Evolutionary conservation across 345 rosid genomes (phyloP).

Genomic region (Fremontodendron californicum): DNA sequence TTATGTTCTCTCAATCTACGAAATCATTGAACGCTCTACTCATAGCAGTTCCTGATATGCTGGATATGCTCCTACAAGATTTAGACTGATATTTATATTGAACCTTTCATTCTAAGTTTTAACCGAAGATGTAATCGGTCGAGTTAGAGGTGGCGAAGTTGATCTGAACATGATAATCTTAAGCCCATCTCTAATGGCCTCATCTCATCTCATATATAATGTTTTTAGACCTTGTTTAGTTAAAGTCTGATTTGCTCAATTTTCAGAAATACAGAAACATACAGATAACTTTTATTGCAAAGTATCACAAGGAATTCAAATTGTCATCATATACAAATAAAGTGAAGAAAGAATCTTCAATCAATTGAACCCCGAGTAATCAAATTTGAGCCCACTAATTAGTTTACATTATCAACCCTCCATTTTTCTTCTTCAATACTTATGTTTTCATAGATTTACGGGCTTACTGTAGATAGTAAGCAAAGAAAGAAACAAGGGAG

Average conservation of each 20-base stretch:
- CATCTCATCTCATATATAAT: too few relatives aligned
- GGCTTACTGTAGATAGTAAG: constrained; percentile 52
- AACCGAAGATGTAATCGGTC: too few relatives aligned
- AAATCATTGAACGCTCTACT: not conserved
- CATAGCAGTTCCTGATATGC: too few relatives aligned
- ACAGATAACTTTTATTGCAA: not conserved
- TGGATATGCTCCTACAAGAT: too few relatives aligned
- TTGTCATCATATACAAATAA: not conserved
- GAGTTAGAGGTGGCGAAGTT: too few relatives aligned
- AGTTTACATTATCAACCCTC: not conserved
- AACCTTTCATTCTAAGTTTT: not conserved
- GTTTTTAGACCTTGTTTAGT: too few relatives aligned
- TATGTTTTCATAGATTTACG: not conserved
- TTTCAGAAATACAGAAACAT: not conserved
- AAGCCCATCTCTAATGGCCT: not conserved
- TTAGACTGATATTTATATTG: not conserved
- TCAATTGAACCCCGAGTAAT: not conserved
- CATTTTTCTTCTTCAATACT: not conserved
- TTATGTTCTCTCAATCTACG: not conserved
- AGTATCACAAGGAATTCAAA: not conserved
- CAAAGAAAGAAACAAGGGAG: constrained; percentile 55
- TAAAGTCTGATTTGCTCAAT: not conserved
- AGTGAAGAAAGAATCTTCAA: not conserved
- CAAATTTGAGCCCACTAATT: not conserved
- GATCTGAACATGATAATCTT: too few relatives aligned